Evolutionary conservation across 306 rosid genomes (phyloP).

Genomic region (Ceratonia siliqua): DNA sequence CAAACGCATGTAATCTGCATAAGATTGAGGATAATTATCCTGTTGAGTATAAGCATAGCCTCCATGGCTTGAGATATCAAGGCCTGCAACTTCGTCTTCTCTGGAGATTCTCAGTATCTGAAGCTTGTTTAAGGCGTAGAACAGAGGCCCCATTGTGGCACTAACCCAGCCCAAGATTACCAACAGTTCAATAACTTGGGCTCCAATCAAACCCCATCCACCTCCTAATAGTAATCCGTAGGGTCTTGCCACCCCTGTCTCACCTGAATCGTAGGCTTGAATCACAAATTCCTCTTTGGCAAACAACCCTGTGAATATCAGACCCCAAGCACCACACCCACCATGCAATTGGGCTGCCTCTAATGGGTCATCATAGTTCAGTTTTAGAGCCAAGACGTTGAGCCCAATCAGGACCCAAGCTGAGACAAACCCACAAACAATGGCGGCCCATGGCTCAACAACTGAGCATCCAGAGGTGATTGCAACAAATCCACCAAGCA

Average conservation of each 20-base stretch:
- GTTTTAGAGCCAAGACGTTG: constrained; percentile 55
- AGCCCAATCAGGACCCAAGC: constrained; percentile 72
- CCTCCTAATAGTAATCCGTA: constrained; percentile 69
- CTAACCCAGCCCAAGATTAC: constrained; percentile 67
- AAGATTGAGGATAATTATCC: constrained; percentile 33
- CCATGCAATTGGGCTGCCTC: constrained; percentile 83
- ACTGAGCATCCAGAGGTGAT: constrained; percentile 76
- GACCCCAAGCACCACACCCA: constrained; percentile 76
- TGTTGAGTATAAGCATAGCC: constrained; percentile 63
- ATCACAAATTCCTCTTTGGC: constrained; percentile 64
- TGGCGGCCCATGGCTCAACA: constrained; percentile 81
- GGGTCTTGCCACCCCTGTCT: constrained; percentile 46
- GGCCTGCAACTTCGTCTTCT: constrained; percentile 63
- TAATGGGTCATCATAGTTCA: constrained; percentile 67
- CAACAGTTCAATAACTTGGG: constrained; percentile 59
- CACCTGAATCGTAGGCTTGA: constrained; percentile 50
- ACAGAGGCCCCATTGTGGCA: constrained; percentile 69
- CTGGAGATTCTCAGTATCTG: constrained; percentile 50
- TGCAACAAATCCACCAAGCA: constrained; percentile 78
- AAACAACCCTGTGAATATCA: constrained; percentile 76
- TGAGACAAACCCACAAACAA: constrained; percentile 62
- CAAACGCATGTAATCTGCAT: constrained; percentile 38
- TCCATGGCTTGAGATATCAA: constrained; percentile 75
- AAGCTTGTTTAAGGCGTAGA: constrained; percentile 55
- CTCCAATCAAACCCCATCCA: constrained; percentile 68